A percentile compares a stretch with the other conserved stretches of the same genome.
phyloP scores from a whole-genome alignment of 2,329 filamentous ascomycete species.

The Curvularia lunata region DNA sequence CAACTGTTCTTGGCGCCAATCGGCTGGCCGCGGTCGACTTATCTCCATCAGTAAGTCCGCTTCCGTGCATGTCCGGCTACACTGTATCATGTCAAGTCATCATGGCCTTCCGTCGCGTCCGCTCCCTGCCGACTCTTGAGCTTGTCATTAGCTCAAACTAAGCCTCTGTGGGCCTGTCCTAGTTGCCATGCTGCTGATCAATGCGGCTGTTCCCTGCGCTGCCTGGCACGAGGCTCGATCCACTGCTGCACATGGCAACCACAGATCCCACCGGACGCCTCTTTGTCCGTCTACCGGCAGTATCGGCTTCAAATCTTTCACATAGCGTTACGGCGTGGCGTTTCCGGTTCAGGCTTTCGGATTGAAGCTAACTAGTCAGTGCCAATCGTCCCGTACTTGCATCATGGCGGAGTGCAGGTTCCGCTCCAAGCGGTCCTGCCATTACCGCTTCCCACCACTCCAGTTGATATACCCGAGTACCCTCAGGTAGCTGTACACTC shows the following conservation, averaged over 20 bases:
- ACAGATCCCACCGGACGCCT: not conserved
- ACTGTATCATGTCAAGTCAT: constrained; percentile 24
- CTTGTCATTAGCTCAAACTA: constrained; percentile 21
- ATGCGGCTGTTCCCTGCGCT: constrained; percentile 23
- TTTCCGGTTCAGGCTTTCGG: constrained; percentile 20
- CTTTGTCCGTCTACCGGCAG: constrained; percentile 27
- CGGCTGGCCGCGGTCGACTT: constrained; percentile 5
- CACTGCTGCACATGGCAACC: constrained; percentile 4
- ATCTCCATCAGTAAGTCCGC: constrained; percentile 26
- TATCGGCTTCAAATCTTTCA: constrained; percentile 27
- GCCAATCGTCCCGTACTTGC: constrained; percentile 45
- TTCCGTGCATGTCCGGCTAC: constrained; percentile 32
- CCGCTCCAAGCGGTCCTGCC: constrained; percentile 40
- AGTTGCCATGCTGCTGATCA: constrained; percentile 2
- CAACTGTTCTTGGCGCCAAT: constrained; percentile 2
- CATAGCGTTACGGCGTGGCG: constrained; percentile 5
- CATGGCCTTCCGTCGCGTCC: constrained; percentile 35
- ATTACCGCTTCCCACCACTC: constrained; percentile 32
- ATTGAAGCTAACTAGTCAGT: constrained; percentile 41
- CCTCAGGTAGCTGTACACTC: constrained; percentile 31
- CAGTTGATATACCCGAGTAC: constrained; percentile 34
- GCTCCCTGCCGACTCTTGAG: constrained; percentile 23
- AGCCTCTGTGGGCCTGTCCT: constrained; percentile 3
- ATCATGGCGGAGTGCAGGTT: constrained; percentile 45
- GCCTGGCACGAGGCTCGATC: constrained; percentile 15